Evolutionary conservation across 2,329 filamentous ascomycete genomes (phyloP).

Genomic region (Thelonectria olida): DNA sequence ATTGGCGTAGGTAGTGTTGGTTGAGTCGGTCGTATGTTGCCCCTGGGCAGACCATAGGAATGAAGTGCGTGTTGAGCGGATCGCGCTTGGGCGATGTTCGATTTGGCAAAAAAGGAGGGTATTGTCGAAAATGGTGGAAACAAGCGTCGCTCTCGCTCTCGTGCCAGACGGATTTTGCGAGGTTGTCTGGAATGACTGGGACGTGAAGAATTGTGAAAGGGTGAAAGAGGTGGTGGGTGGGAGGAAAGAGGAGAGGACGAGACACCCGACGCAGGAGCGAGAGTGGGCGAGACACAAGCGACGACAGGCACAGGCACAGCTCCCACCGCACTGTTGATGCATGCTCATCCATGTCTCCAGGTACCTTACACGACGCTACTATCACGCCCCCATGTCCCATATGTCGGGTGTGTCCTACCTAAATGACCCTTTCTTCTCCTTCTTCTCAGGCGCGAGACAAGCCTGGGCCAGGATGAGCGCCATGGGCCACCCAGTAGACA

Average conservation of each 20-base stretch:
- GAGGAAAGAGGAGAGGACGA: slow-evolving; percentile 24
- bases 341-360: slow-evolving; percentile 12
- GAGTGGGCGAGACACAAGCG: slow-evolving; percentile 22
- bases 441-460: slow-evolving; percentile 16
- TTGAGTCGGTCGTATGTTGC: slow-evolving; percentile 12
- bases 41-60: slow-evolving; percentile 30
- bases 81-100: slow-evolving; percentile 23
- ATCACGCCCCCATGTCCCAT: slow-evolving; percentile 1
- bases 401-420: background rate
- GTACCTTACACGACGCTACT: slow-evolving; percentile 8
- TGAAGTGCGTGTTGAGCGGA: slow-evolving; percentile 26
- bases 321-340: slow-evolving; percentile 19
- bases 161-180: slow-evolving; percentile 46
- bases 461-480: slow-evolving; percentile 12
- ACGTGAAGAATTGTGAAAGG: slow-evolving; percentile 30
- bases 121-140: slow-evolving; percentile 23
- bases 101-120: slow-evolving; percentile 23
- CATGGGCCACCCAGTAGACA: slow-evolving; percentile 2
- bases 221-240: slow-evolving; percentile 16
- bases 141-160: slow-evolving; percentile 41
- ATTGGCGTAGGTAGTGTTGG: background rate
- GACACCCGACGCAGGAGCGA: slow-evolving; percentile 29
- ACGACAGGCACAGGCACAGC: slow-evolving; percentile 23
- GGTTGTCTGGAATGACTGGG: slow-evolving; percentile 40
- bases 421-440: background rate